Conservation (phyloP, 371 early-diverging fungal species). For the Apophysomyces variabilis region DNA sequence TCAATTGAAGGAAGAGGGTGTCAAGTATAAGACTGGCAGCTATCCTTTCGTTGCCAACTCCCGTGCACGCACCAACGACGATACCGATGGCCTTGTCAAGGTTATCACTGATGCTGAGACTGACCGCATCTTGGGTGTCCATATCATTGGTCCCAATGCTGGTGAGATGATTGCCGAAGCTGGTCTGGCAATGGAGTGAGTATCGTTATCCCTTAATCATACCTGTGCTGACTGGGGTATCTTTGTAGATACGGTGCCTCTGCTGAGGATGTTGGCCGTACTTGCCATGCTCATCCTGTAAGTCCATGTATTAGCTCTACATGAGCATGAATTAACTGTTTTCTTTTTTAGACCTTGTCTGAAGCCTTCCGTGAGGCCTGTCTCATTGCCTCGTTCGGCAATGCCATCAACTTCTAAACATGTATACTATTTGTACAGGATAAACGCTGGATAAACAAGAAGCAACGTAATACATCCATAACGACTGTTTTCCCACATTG, state of each 20-base stretch:
- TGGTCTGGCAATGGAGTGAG: conserved; percentile 85
- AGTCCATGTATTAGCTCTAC: conserved; percentile 24
- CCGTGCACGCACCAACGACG: conserved; percentile 97
- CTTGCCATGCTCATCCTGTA: conserved; percentile 96
- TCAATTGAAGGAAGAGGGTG: conserved; percentile 85
- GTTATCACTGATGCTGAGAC: conserved; percentile 95
- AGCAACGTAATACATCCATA: background rate
- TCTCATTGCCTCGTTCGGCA: conserved; percentile 78
- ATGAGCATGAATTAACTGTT: background rate
- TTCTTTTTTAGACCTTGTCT: conserved; percentile 70
- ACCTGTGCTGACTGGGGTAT: background rate
- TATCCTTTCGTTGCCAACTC: conserved; percentile 98
- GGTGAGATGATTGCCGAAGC: conserved; percentile 99
- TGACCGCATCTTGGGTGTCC: conserved; percentile 95
- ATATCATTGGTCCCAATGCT: conserved; percentile 98
- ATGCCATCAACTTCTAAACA: conserved; percentile 70
- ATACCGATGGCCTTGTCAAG: conserved; percentile 95
- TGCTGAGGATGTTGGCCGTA: conserved; percentile 96
- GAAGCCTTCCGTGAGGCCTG: conserved; percentile 99
- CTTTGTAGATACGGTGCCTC: conserved; percentile 82
- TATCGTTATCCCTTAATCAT: background rate
- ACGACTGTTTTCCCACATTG: conserved; percentile 1
- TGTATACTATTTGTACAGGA: conserved; percentile 11
- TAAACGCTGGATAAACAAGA: conserved; percentile 7
- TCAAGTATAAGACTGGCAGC: conserved; percentile 86